phyloP scores from a whole-genome alignment of 192 early-diverging fungal species.

The Globomyces pollinis-pini region DNA sequence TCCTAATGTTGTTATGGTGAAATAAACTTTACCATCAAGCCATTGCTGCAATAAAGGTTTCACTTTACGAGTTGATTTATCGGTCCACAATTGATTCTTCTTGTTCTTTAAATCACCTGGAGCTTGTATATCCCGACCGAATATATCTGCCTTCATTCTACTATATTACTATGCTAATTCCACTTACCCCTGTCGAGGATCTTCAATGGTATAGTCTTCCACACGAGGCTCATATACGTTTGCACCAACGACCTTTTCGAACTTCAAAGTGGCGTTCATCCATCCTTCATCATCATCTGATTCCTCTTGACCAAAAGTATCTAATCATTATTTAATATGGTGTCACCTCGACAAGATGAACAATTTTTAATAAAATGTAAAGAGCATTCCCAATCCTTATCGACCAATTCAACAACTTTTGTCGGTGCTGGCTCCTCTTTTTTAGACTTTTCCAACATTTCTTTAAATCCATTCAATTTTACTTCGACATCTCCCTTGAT shows the following conservation, averaged over 20 bases:
- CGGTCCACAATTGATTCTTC: conserved; percentile 1
- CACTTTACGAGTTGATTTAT: not conserved
- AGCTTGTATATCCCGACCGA: conserved; percentile 7
- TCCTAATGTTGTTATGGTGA: no score
- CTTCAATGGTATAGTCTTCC: conserved; percentile 41
- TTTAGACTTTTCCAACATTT: conserved; percentile 31
- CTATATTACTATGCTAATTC: not conserved
- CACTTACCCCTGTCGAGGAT: conserved; percentile 14
- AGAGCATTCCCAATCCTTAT: conserved; percentile 40
- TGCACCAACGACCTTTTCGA: conserved; percentile 55
- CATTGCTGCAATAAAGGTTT: not conserved
- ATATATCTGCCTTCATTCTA: conserved; percentile 1
- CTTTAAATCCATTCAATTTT: conserved; percentile 14
- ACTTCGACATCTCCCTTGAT: conserved; percentile 16
- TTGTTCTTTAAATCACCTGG: conserved; percentile 1
- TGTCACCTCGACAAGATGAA: conserved; percentile 60
- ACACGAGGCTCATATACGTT: conserved; percentile 44
- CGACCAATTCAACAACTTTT: conserved; percentile 4
- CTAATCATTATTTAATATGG: no score
- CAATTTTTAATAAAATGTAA: conserved; percentile 67
- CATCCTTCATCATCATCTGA: conserved; percentile 54
- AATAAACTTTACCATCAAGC: not conserved
- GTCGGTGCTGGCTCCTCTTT: conserved; percentile 11
- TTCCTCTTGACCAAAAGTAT: conserved; percentile 36
- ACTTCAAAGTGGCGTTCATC: conserved; percentile 70